phyloP scores from a whole-genome alignment of 2,329 filamentous ascomycete species.

The Phyllosticta capitalensis region DNA sequence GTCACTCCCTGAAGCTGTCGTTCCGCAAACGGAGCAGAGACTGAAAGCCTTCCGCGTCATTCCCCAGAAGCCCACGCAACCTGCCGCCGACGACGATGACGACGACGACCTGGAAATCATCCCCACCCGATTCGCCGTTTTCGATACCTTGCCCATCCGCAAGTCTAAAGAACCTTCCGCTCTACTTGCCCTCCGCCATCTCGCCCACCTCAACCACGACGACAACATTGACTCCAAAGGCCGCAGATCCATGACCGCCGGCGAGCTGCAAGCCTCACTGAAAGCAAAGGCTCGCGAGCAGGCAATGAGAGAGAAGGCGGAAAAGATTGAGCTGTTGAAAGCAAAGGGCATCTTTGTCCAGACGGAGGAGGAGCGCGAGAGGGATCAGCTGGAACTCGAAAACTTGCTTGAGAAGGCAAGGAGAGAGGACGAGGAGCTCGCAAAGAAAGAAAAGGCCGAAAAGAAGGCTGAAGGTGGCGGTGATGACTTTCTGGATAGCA shows the following conservation, averaged over 20 bases:
- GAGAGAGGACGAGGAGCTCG: constrained; percentile 69
- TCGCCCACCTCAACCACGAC: constrained; percentile 63
- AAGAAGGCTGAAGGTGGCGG: constrained; percentile 47
- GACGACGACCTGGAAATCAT: constrained; percentile 59
- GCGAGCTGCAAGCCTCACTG: constrained; percentile 59
- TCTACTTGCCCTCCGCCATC: constrained; percentile 58
- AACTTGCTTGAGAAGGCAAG: constrained; percentile 79
- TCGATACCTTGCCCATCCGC: constrained; percentile 57
- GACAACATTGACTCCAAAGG: constrained; percentile 39
- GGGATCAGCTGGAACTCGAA: constrained; percentile 73
- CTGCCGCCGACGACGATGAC: constrained; percentile 26
- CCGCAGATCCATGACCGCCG: constrained; percentile 53
- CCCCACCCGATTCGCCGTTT: constrained; percentile 40
- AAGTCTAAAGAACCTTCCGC: constrained; percentile 55
- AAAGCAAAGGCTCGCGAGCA: constrained; percentile 68
- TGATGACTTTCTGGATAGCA: constrained; percentile 42
- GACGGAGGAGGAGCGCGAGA: constrained; percentile 77
- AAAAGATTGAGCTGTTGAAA: constrained; percentile 65
- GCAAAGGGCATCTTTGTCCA: constrained; percentile 73
- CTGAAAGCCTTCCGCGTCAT: constrained; percentile 1
- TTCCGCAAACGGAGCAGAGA: neutral
- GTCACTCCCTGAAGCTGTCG: neutral
- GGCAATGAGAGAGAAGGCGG: constrained; percentile 65
- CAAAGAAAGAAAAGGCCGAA: constrained; percentile 63
- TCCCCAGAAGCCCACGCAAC: neutral